Conservation (phyloP, 2,329 filamentous ascomycete genomes). For the Colletotrichum tabaci region DNA sequence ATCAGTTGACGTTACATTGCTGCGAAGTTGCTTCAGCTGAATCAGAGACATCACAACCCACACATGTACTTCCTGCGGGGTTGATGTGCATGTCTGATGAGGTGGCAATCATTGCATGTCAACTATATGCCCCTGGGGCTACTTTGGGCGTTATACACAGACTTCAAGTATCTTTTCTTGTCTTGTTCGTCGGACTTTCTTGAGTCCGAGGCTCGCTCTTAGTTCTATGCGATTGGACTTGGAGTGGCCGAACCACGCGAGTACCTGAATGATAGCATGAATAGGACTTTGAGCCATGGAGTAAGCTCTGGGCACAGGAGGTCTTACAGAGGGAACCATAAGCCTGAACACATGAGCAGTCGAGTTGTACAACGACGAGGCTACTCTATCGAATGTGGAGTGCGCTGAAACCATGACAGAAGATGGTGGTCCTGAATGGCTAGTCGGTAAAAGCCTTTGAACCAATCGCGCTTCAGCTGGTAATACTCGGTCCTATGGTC, state of each 20-base stretch:
- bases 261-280: background rate
- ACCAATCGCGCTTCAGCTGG: too few relatives aligned
- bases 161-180: background rate
- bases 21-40: background rate
- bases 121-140: background rate
- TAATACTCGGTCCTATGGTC: background rate
- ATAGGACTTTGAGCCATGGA: background rate
- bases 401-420: background rate
- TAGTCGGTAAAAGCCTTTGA: background rate
- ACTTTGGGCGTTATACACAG: too few relatives aligned
- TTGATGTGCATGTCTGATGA: background rate
- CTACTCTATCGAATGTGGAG: background rate
- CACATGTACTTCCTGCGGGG: background rate
- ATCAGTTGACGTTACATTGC: background rate
- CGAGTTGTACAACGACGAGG: too few relatives aligned
- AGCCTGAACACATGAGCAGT: slow-evolving; percentile 2
- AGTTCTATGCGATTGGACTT: background rate
- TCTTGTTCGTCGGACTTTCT: background rate
- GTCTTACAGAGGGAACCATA: background rate
- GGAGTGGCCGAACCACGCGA: background rate
- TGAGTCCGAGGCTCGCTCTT: background rate
- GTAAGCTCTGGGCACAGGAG: background rate
- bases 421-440: too few relatives aligned
- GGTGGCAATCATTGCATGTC: background rate
- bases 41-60: background rate